Percentiles rank a stretch among this genome's conserved stretches.
Evolutionary conservation across 2,329 filamentous ascomycete genomes (phyloP).

Genomic region (Talaromyces sp.): DNA sequence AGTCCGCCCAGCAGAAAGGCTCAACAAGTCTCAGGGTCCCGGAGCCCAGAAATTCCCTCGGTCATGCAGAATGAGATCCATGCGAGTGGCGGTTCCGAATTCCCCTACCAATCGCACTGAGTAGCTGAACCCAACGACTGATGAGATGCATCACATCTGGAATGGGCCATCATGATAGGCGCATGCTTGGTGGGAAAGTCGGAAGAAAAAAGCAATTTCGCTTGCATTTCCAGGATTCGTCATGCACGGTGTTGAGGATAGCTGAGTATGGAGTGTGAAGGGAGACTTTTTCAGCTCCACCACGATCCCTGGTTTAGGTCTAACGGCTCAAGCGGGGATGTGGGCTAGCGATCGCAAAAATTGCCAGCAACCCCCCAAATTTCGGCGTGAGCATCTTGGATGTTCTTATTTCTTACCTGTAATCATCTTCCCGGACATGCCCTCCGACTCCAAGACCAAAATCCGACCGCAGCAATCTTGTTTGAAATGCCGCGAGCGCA

Average conservation of each 20-base stretch:
- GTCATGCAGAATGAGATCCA: background rate
- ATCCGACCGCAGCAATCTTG: constrained; percentile 33
- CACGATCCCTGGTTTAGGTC: background rate
- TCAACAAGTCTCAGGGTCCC: background rate
- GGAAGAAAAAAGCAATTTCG: background rate
- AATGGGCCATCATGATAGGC: background rate
- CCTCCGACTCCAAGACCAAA: constrained; percentile 9
- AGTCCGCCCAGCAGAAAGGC: no score
- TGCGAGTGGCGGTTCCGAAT: background rate
- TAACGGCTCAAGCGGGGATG: background rate
- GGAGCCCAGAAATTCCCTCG: background rate
- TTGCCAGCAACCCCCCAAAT: no score
- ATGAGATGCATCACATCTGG: constrained; percentile 4
- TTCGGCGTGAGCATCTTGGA: no score
- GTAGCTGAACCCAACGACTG: background rate
- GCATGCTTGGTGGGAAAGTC: background rate
- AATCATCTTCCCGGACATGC: background rate
- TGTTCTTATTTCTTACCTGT: background rate
- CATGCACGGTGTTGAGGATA: background rate
- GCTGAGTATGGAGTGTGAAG: background rate
- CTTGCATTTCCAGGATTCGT: background rate
- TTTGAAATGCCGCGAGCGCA: constrained; percentile 32
- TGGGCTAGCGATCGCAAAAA: no score
- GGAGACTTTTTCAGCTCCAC: background rate
- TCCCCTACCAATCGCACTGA: background rate